Evolutionary conservation across 345 rosid species (phyloP), one percentile per base, ranked within the genome.

Genomic region (Lenwebbia sp.): DNA sequence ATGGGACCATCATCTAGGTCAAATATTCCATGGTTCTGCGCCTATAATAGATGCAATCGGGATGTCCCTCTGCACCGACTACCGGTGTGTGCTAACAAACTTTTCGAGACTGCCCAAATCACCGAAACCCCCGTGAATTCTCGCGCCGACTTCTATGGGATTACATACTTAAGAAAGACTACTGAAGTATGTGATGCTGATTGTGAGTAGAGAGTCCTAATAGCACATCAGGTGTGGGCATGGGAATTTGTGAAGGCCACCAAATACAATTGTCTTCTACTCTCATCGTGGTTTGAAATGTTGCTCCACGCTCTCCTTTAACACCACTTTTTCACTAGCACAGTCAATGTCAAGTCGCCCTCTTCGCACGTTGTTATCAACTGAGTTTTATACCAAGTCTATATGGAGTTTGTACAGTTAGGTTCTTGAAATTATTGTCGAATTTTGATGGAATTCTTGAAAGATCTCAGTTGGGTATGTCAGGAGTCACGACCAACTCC

Each of bases 51-150:
- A 11, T 33, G 47, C 23, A 3, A 21, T 21, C 7, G 56, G 4
- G 4, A 54, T 54, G 23, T 7, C 21, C 23, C 56, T 54, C 56
- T 7, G 23, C 56, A 19, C 56, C 25, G 44, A 65, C 23, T 11
- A 33, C 25, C 8, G 1, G 78, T 0, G 12, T 37, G 7, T 10
- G 78, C 78, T 5, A 17, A 70, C 47, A 0, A 33, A 0, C 41
- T 70, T 33, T 21, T 17, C 44, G 10, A 70, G 47, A 70, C 78
- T 70, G 47, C 78, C 78, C 78, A 70, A 4, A 70, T 70, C 78
- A 11, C 7, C 10, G 5, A 30, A 62, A 19, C 75, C 22, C 37
- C 25, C 78, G 12, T 4, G 78, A 33, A 44, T 49, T 70, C 30
- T 70, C 78, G 11, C 5, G 25, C 37, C 25, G 25, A 33, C 25